phyloP scores from a whole-genome alignment of 179 eudicot species.

The Spergularia azorica region DNA sequence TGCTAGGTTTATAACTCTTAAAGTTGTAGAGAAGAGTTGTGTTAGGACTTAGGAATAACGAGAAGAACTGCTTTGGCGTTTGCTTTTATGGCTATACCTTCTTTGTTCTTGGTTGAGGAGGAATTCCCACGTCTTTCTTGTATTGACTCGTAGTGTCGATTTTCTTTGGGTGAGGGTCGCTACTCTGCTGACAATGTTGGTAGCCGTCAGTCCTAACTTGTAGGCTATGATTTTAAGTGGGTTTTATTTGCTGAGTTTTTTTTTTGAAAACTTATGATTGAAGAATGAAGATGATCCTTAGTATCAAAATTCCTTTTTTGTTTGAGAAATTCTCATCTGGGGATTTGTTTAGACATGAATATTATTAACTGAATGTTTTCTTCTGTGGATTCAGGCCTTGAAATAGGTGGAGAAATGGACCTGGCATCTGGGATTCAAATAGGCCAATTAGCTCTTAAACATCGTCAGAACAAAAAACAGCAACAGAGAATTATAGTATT shows the following conservation, averaged over 20 bases:
- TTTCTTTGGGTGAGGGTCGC: not conserved
- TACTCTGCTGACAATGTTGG: not conserved
- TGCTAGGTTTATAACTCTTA: too few species aligned
- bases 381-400: slow-evolving; percentile 54
- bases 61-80: too few species aligned
- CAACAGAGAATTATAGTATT: slow-evolving; percentile 97
- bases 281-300: not conserved
- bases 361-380: not conserved
- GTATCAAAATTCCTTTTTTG: not conserved
- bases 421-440: slow-evolving; percentile 96
- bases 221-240: not conserved
- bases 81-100: too few species aligned
- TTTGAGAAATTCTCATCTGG: not conserved
- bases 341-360: slow-evolving; percentile 5
- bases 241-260: not conserved
- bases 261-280: too few species aligned
- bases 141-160: too few species aligned
- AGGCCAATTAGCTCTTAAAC: slow-evolving; percentile 94
- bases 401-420: slow-evolving; percentile 94
- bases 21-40: too few species aligned
- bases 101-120: too few species aligned
- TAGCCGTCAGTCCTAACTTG: not conserved
- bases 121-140: too few species aligned
- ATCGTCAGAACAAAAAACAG: slow-evolving; percentile 95
- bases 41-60: too few species aligned